A percentile compares a stretch with the other conserved stretches of the same genome.
phyloP scores from a whole-genome alignment of 1,284 basidiomycete genomes.

The Ustilago lituana region DNA sequence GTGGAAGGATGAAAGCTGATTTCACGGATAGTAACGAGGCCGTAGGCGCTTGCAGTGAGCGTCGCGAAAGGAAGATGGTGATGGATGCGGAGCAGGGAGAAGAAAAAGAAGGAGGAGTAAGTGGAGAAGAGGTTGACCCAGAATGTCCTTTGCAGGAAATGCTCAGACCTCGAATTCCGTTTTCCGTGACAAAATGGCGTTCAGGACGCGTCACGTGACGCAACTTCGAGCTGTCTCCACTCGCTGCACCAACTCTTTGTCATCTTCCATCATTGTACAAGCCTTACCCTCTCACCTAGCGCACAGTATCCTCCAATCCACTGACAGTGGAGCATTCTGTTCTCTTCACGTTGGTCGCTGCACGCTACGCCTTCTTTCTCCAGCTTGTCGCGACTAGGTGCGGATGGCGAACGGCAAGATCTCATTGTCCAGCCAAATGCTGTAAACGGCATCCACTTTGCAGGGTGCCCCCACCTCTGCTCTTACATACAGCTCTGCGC shows the following conservation, averaged over 20 bases:
- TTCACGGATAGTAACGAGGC: no score
- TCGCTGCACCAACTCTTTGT: slow-evolving; percentile 3
- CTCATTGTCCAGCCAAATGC: slow-evolving; percentile 14
- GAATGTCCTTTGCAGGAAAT: neutral
- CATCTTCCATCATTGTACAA: slow-evolving; percentile 1
- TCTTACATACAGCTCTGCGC: no score
- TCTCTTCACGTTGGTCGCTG: no score
- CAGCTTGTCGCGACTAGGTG: slow-evolving; percentile 1
- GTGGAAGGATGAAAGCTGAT: no score
- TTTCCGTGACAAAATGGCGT: slow-evolving; percentile 19
- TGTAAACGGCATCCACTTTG: slow-evolving; percentile 18
- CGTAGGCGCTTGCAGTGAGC: neutral
- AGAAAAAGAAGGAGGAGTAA: slow-evolving; percentile 14
- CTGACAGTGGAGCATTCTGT: no score
- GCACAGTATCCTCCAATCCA: no score
- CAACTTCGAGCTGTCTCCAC: slow-evolving; percentile 13
- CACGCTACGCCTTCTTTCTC: neutral
- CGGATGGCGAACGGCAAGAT: neutral
- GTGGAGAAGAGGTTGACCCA: slow-evolving; percentile 20
- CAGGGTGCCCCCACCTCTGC: slow-evolving; percentile 37
- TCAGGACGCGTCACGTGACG: slow-evolving; percentile 29
- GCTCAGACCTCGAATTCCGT: slow-evolving; percentile 14
- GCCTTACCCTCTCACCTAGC: neutral
- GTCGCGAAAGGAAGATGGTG: neutral
- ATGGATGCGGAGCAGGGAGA: slow-evolving; percentile 9